Conservation (phyloP, 371 early-diverging fungal species). For the Mycotypha africana region DNA sequence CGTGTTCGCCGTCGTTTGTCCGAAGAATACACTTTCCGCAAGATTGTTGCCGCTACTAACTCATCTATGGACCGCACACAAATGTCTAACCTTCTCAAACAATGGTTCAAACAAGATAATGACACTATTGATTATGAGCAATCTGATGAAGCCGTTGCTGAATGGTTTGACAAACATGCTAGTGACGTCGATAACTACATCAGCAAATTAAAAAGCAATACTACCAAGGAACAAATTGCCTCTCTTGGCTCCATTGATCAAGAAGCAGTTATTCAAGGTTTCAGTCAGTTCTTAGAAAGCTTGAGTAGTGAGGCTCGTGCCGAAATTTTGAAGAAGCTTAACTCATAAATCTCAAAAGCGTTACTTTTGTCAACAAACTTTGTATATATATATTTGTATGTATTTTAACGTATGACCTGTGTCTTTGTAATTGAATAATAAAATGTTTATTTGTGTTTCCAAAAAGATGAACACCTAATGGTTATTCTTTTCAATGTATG, state of each 20-base stretch:
- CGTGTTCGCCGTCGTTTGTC: slow-evolving; percentile 77
- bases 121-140: neutral
- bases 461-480: too few relatives aligned
- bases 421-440: too few relatives aligned
- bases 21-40: slow-evolving; percentile 62
- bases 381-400: too few relatives aligned
- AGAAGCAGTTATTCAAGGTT: slow-evolving; percentile 3
- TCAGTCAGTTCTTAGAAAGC: slow-evolving; percentile 31
- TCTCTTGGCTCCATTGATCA: slow-evolving; percentile 1
- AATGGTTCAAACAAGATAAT: slow-evolving; percentile 3
- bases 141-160: neutral
- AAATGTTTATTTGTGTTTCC: too few relatives aligned
- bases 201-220: neutral
- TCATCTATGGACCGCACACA: neutral
- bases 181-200: neutral
- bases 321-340: slow-evolving; percentile 38
- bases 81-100: neutral
- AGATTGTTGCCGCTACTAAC: neutral
- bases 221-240: neutral
- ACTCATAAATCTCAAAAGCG: slow-evolving; percentile 31
- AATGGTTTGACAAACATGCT: slow-evolving; percentile 1
- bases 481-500: too few relatives aligned
- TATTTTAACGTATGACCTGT: too few relatives aligned
- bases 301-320: slow-evolving; percentile 32
- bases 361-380: too few relatives aligned